Conservation (phyloP, 495 filamentous ascomycete species). For the Neurospora sp. region DNA sequence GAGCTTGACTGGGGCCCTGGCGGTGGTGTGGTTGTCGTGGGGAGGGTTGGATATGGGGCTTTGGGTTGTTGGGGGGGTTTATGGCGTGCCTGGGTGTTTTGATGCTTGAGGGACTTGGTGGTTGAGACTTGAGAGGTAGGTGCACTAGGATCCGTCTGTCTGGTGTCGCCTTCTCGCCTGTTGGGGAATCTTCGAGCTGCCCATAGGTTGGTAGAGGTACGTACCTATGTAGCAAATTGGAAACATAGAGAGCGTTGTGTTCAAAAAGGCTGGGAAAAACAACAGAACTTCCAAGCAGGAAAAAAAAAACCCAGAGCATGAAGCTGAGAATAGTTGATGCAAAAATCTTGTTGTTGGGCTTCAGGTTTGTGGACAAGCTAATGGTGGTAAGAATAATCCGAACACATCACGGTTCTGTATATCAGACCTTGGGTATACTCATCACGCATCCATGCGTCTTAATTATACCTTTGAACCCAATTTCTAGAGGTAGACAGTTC, state of each 20-base stretch:
- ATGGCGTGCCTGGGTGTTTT: background rate
- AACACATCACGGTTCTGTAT: background rate
- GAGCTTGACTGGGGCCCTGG: background rate
- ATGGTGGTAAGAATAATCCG: background rate
- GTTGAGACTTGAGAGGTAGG: background rate
- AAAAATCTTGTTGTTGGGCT: background rate
- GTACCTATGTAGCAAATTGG: background rate
- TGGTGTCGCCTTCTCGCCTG: background rate
- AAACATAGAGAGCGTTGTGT: background rate
- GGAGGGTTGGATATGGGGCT: background rate
- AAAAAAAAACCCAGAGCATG: background rate
- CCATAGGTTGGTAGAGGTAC: background rate
- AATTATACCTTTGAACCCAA: background rate
- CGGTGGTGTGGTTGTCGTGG: background rate
- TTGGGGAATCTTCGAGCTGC: background rate
- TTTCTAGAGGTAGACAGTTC: rapidly evolving
- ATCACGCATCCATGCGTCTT: background rate
- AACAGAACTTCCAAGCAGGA: background rate
- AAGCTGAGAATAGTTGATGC: background rate
- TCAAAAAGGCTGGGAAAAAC: background rate
- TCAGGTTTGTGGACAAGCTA: background rate
- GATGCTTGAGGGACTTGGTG: background rate
- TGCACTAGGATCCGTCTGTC: background rate
- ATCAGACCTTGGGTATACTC: background rate
- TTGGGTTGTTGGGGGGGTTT: conserved; percentile 21